A percentile compares a stretch with the other conserved stretches of the same genome.
Evolutionary conservation across 2,329 filamentous ascomycete genomes (phyloP).

Genomic region (Pseudogymnoascus sp.): DNA sequence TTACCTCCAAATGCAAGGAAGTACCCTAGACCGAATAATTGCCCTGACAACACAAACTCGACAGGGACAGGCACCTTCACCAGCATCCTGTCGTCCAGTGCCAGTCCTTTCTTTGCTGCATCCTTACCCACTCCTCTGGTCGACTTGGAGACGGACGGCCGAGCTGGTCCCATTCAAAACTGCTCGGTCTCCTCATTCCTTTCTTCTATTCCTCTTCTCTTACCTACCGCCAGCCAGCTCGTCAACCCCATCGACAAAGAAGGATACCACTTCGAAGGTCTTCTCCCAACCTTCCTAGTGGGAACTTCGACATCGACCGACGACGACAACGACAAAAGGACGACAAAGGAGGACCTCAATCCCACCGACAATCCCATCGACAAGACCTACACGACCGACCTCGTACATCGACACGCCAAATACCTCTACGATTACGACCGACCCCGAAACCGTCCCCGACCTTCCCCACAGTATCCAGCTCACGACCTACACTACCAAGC

Average conservation of each 20-base stretch:
- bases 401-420: background rate
- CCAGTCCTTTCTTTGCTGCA: background rate
- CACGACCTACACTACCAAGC: conserved; percentile 1
- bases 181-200: background rate
- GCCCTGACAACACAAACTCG: conserved; percentile 9
- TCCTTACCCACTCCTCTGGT: conserved; percentile 9
- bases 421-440: conserved; percentile 8
- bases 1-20: background rate
- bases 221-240: background rate
- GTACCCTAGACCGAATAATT: conserved; percentile 6
- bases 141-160: conserved; percentile 3
- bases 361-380: background rate
- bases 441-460: conserved; percentile 4
- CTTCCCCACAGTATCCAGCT: conserved; percentile 1
- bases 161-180: conserved; percentile 9
- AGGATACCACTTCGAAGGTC: conserved; percentile 9
- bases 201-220: background rate
- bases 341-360: background rate
- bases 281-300: conserved; percentile 8
- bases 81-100: conserved; percentile 5
- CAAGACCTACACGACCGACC: background rate
- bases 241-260: background rate
- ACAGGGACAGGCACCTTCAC: background rate
- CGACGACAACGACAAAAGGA: background rate
- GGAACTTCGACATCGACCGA: conserved; percentile 1